Percentiles rank a stretch among this genome's conserved stretches.
phyloP scores from a whole-genome alignment of 2,329 filamentous ascomycete species.

The Phaeosphaeriaceae sp. region DNA sequence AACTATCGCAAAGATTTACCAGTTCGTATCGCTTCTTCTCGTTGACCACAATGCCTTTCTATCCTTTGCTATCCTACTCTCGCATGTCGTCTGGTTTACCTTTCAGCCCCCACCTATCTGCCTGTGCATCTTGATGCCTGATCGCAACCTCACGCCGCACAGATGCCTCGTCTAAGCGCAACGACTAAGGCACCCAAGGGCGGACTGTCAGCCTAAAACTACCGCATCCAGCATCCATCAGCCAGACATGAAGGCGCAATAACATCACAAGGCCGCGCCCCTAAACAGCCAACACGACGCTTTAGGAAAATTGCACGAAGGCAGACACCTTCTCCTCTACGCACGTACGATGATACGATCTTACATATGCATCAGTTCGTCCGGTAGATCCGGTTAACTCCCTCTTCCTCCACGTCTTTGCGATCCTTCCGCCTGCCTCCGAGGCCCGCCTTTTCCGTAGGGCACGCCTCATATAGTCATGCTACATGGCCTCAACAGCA shows the following conservation, averaged over 20 bases:
- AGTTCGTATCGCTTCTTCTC: no score
- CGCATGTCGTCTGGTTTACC: slow-evolving; percentile 9
- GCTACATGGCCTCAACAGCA: no score
- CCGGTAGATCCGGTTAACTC: no score
- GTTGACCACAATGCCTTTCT: no score
- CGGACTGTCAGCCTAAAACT: no score
- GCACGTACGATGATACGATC: no score
- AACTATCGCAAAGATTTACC: slow-evolving; percentile 3
- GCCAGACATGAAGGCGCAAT: not conserved
- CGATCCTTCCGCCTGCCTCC: no score
- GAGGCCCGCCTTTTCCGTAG: no score
- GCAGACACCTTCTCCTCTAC: not conserved
- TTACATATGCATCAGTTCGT: no score
- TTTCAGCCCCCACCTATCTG: slow-evolving; percentile 9
- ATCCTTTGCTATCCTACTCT: not conserved
- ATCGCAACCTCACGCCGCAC: not conserved
- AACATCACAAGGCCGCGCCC: not conserved
- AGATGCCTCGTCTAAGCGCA: not conserved
- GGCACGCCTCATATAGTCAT: no score
- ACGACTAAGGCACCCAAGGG: not conserved
- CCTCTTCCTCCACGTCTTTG: no score
- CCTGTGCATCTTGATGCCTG: slow-evolving; percentile 11
- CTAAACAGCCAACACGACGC: no score
- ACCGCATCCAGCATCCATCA: not conserved
- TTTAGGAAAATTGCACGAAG: not conserved